Evolutionary conservation across 441 rosid genomes (phyloP), one percentile per base, ranked within the genome.

Genomic region (Erysimum pusillum): DNA sequence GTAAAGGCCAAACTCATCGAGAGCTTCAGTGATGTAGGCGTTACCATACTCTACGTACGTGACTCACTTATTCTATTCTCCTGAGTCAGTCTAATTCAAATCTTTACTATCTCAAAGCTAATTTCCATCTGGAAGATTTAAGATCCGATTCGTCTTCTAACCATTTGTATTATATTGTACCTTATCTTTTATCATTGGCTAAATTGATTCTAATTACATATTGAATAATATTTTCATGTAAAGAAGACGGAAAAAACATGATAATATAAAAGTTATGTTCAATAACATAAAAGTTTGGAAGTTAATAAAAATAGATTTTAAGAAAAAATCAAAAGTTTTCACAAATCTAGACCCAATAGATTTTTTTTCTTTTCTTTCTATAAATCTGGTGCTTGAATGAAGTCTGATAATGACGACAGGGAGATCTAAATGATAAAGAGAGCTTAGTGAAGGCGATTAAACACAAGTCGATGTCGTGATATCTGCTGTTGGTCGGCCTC

Each of bases 391-490:
- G 65, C 14, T 44, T n/a, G 28, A 35, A 17, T 22, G 49, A 35
- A 17, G 59, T 35, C 22, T 74, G 6, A n/a, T 41, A 2, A 22
- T 54, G 35, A 59, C 22, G 51, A 58, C 80, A 85, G 91, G 93
- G 93, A 38, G 78, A 80, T 69, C 25, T 89, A 59, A 36, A 68
- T 53, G 83, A 86, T 25, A 85, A 80, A 12, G 85, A 82, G 61
- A 86, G 85, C 60, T 78, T 87, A 73, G 81, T 87, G 59, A 85
- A 80, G 73, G 91, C 87, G 8, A 83, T 86, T 14, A 80, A 80
- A 76, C 85, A 78, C 85, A 78, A 18, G 87, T 79, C 22, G 91
- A 87, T 77, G 85, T 89, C 45, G 90, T 89, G 77, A 89, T 89
- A 22, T 87, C 93, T 4, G 77, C 88, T 5, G 80, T 87, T 32